Conservation (phyloP, 805 yeast species). For the Martiniozyma abietophila region DNA sequence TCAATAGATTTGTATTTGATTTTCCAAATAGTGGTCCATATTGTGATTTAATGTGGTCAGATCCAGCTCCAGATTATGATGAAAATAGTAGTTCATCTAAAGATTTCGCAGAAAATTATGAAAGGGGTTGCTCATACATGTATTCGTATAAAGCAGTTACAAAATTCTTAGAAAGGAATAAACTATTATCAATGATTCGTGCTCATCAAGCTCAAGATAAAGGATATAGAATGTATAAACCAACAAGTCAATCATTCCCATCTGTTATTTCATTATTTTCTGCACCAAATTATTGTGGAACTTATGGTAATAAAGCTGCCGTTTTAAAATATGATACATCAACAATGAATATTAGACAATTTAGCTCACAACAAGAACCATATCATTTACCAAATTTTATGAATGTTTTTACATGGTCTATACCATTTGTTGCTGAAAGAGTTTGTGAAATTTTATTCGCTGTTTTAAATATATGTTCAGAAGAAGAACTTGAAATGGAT, state of each 20-base stretch:
- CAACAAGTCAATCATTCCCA: slow-evolving; percentile 84
- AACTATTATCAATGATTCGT: slow-evolving; percentile 74
- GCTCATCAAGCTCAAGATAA: slow-evolving; percentile 99
- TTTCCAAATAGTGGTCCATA: slow-evolving; percentile 80
- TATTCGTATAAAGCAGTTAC: slow-evolving; percentile 79
- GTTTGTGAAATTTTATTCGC: slow-evolving; percentile 89
- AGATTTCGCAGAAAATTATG: slow-evolving; percentile 56
- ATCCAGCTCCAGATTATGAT: slow-evolving; percentile 87
- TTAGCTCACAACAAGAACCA: slow-evolving; percentile 89
- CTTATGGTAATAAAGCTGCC: slow-evolving; percentile 92
- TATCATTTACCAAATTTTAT: slow-evolving; percentile 94
- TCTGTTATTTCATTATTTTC: slow-evolving; percentile 83
- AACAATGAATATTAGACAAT: slow-evolving; percentile 92
- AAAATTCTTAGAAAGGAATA: slow-evolving; percentile 67
- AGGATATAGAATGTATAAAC: slow-evolving; percentile 90
- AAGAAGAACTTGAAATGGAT: slow-evolving; percentile 82
- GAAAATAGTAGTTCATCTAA: slow-evolving; percentile 22
- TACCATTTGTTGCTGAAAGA: slow-evolving; percentile 95
- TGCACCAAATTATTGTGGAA: slow-evolving; percentile 91
- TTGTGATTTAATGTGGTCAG: slow-evolving; percentile 96
- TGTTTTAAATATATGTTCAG: slow-evolving; percentile 87
- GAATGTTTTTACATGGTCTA: slow-evolving; percentile 96
- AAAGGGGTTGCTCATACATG: slow-evolving; percentile 86
- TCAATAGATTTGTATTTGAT: slow-evolving; percentile 83
- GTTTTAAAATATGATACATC: slow-evolving; percentile 84